Evolutionary conservation across 176 grass and related monocot species (phyloP), one percentile per base, ranked within the genome.

Genomic region (Chrysopogon serrulatus): DNA sequence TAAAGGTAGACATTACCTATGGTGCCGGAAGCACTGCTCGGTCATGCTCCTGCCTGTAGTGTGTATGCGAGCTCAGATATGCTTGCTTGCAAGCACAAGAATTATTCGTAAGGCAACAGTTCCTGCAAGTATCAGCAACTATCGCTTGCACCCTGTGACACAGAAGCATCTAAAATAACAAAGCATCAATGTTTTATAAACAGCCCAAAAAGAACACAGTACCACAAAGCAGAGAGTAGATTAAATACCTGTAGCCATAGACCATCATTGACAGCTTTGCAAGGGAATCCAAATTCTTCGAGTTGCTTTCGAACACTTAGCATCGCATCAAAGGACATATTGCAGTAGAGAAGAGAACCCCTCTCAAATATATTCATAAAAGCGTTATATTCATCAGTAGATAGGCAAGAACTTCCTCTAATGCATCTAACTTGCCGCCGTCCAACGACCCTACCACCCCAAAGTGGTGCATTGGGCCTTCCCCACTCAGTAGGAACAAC

Each of bases 321-420:
- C 49, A 99, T 51, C 18, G 96, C 91, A 78, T 99, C 96, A 86
- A 99, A 99, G 5, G 93, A 96, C 96, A 99, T 99, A 71, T 96
- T 99, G 76, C 93, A 99, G 48, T 99, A 99, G 47, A 99, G 89
- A 92, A 99, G 96, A 82, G 93, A 99, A 63, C 91, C 93, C 39
- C 87, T 91, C 88, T 99, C 96, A 80, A 94, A 99, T 85, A 99
- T 96, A 88, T 99, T 99, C 83, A 96, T 89, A 82, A 99, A 99
- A 23, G 93, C 80, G 73, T 90, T 90, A 45, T 89, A 96, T 80
- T 96, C 96, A 74, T 99, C 96, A 78, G 76, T 77, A 89, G 84
- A 87, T 67, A 99, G 79, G 81, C 82, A 88, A 74, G 93, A 90
- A 41, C 77, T 71, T 37, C 91, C 93, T 47, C 78, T 90, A 42